Percentiles rank a stretch among this genome's conserved stretches.
Evolutionary conservation across 139 green algal genomes (phyloP).

Genomic region (Microglena sp.): DNA sequence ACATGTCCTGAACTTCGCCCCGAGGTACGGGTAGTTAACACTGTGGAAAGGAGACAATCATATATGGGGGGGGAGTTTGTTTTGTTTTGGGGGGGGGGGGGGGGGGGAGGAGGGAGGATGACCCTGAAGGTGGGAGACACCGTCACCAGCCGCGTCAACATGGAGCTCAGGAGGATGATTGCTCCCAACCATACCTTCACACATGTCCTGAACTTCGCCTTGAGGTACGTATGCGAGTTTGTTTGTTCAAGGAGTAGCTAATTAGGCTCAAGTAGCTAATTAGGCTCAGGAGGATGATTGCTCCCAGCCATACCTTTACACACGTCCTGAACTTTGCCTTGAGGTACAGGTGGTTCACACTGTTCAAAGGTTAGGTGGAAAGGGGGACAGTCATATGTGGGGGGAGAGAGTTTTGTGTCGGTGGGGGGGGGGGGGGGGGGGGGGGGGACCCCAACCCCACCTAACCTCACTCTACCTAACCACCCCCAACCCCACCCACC

Average conservation of each 20-base stretch:
- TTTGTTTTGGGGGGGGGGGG: background rate
- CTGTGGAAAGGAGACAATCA: no score
- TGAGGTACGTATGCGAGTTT: conserved; percentile 58
- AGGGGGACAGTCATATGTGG: no score
- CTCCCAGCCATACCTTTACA: conserved; percentile 97
- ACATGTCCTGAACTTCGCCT: conserved; percentile 92
- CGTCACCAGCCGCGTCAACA: conserved; percentile 68
- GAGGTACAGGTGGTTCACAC: conserved; percentile 23
- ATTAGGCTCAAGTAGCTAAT: no score
- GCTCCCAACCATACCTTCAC: conserved; percentile 97
- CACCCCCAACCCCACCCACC: conserved; percentile 65
- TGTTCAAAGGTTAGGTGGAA: conserved; percentile 4
- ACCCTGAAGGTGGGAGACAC: conserved; percentile 56
- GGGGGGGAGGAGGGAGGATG: background rate
- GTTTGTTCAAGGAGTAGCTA: no score
- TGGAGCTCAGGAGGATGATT: conserved; percentile 64
- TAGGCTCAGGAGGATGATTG: conserved; percentile 61
- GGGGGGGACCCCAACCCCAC: no score
- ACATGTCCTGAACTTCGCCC: conserved; percentile 92
- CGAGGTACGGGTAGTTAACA: no score
- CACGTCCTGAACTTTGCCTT: conserved; percentile 96
- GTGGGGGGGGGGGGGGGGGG: background rate
- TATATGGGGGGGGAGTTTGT: conserved; percentile 6
- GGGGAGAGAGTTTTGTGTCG: no score
- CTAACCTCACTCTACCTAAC: background rate